Base-by-base conservation (phyloP, 176 grass and related monocot species). In the Puccinellia tenuiflora region DNA sequence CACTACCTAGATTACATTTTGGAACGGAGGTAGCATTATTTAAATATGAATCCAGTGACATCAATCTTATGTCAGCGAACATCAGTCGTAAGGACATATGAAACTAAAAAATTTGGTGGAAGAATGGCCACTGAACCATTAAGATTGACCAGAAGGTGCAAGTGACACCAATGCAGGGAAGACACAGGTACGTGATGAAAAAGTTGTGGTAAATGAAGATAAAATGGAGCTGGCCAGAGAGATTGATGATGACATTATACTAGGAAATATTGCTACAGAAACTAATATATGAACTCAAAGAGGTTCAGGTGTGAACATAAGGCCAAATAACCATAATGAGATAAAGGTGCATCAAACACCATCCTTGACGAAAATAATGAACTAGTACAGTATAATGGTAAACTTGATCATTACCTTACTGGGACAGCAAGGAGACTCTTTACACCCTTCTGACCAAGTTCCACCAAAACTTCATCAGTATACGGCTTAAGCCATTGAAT, bases 401-500 rank as follows among this genome's bases (percentile, higher is more conserved):
- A 86, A 39, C 47, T 75, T 83, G 78, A 73, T 37, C 1, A 53
- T 59, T 88, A 99, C 96, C 96, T 96, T 88, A 99, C 85, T 81
- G 96, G 96, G 76, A 99, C 96, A 84, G 86, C 96, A 29, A 99
- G 89, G 64, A 99, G 89, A 74, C 89, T 99, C 74, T 94, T 99
- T n/a, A 92, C 93, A 60, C 91, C 96, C 57, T 88, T 91, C 81
- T 92, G 87, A 76, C 93, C 96, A 77, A 98, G 89, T 68, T 98
- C 87, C 28, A 93, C 89, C 81, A 98, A 83, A 47, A 95, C 87
- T 90, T 98, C 85, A 78, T 98, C 96, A 40, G 96, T 98, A 83
- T 98, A 98, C 71, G 96, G 96, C 83, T 95, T 98, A 51, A 99
- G 71, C 96, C 93, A 99, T 73, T 93, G 96, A 90, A 96, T 77